Evolutionary conservation across 768 basidiomycete genomes (phyloP).

Genomic region (Cubamyces lactineus): DNA sequence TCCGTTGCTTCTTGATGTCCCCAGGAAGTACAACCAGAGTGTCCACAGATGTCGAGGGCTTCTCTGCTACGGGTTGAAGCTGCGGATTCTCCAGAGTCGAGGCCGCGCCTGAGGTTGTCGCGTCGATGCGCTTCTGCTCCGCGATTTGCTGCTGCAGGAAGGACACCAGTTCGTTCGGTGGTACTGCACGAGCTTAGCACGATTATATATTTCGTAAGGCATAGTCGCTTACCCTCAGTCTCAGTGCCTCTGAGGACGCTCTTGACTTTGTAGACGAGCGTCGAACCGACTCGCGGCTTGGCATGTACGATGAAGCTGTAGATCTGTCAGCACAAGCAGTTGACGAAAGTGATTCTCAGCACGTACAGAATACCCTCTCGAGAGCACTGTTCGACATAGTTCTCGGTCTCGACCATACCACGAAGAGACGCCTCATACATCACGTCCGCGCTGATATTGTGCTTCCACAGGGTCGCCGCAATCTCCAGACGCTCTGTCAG

Average conservation of each 20-base stretch:
- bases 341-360: background rate
- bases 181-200: slow-evolving; percentile 40
- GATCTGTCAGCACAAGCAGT: background rate
- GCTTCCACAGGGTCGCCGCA: slow-evolving; percentile 74
- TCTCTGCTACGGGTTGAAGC: slow-evolving; percentile 38
- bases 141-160: slow-evolving; percentile 79
- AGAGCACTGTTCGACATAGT: slow-evolving; percentile 65
- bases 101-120: slow-evolving; percentile 61
- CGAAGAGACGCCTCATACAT: slow-evolving; percentile 81
- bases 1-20: slow-evolving; percentile 76
- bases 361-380: slow-evolving; percentile 84
- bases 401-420: slow-evolving; percentile 55
- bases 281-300: slow-evolving; percentile 54
- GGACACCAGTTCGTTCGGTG: slow-evolving; percentile 69
- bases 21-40: slow-evolving; percentile 68
- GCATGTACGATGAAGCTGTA: slow-evolving; percentile 55
- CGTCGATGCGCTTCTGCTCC: slow-evolving; percentile 78
- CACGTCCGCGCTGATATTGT: slow-evolving; percentile 83
- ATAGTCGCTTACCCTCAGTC: slow-evolving; percentile 57
- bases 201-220: background rate
- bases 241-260: slow-evolving; percentile 81
- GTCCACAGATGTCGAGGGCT: slow-evolving; percentile 41
- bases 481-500: slow-evolving; percentile 80
- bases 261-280: slow-evolving; percentile 79
- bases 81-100: slow-evolving; percentile 45